These are phyloP conservation scores for Brachypodium distachyon DNA, from an alignment of 202 grass and related monocot species.

Conservation along the genomic window DNA sequence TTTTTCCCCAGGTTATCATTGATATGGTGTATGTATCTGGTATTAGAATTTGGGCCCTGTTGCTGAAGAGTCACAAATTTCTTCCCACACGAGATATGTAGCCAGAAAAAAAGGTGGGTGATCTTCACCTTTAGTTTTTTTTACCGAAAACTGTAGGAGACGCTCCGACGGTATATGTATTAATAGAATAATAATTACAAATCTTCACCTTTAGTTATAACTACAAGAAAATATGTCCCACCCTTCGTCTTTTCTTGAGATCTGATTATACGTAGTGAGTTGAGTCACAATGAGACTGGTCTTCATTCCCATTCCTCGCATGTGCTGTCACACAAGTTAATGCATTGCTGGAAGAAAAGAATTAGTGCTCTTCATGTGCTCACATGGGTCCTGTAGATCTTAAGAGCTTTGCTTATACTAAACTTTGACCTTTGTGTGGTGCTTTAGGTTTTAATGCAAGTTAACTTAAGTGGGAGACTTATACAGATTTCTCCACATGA, in stretches of 20 bases:
- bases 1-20: not conserved
- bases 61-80: not conserved
- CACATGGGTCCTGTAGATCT: conserved; percentile 51
- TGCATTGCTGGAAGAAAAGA: conserved; percentile 31
- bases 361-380: conserved; percentile 51
- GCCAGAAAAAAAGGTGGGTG: not conserved
- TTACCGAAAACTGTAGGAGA: too few relatives aligned
- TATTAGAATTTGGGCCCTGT: not conserved
- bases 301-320: conserved; percentile 38
- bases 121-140: not conserved
- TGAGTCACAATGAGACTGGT: conserved; percentile 4
- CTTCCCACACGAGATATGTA: not conserved
- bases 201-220: not conserved
- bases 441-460: conserved; percentile 6
- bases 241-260: conserved; percentile 1
- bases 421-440: conserved; percentile 17
- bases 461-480: not conserved
- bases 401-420: conserved; percentile 30
- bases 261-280: conserved; percentile 13
- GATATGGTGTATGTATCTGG: not conserved
- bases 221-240: not conserved
- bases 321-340: conserved; percentile 50
- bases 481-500: not conserved
- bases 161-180: too few relatives aligned
- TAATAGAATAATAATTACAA: too few relatives aligned